A percentile compares a stretch with the other conserved stretches of the same genome.
Conservation (phyloP, 2,329 filamentous ascomycete species). For the Fusarium pininemorale region DNA sequence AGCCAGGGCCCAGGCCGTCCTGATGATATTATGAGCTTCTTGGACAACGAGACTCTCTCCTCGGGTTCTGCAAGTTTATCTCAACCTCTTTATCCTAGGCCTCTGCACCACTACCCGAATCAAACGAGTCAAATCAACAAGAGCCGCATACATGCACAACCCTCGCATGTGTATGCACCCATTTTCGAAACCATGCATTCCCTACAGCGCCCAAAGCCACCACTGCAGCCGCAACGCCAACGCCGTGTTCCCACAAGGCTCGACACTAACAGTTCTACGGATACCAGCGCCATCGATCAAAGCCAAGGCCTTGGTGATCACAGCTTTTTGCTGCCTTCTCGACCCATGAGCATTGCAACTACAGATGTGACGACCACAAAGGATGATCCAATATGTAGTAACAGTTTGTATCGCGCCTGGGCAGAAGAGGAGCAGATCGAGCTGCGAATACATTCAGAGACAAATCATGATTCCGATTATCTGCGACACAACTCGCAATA, state of each 20-base stretch:
- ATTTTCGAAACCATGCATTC: conserved; percentile 29
- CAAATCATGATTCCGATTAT: conserved; percentile 5
- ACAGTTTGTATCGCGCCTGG: conserved; percentile 22
- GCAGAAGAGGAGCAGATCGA: conserved; percentile 31
- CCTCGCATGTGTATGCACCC: conserved; percentile 30
- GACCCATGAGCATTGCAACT: conserved; percentile 38
- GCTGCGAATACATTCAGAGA: conserved; percentile 25
- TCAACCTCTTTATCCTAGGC: conserved; percentile 29
- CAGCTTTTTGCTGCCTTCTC: conserved; percentile 39
- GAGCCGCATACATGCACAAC: conserved; percentile 25
- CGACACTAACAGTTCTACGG: conserved; percentile 14
- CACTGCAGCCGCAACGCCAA: conserved; percentile 21
- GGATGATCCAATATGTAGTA: conserved; percentile 7
- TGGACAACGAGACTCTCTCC: conserved; percentile 42
- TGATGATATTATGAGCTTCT: conserved; percentile 42
- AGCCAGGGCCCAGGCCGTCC: conserved; percentile 24
- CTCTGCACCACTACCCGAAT: conserved; percentile 30
- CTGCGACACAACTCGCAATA: conserved; percentile 25
- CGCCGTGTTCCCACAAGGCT: conserved; percentile 24
- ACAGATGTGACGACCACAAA: conserved; percentile 26
- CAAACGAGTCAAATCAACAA: conserved; percentile 20
- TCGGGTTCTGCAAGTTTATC: conserved; percentile 35
- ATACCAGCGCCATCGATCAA: conserved; percentile 5
- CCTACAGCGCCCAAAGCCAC: conserved; percentile 24
- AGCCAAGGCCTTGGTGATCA: conserved; percentile 30